These are phyloP conservation scores for Wickerhamiella kazuoi DNA, from an alignment of 805 yeast species.

Conservation along the genomic window DNA sequence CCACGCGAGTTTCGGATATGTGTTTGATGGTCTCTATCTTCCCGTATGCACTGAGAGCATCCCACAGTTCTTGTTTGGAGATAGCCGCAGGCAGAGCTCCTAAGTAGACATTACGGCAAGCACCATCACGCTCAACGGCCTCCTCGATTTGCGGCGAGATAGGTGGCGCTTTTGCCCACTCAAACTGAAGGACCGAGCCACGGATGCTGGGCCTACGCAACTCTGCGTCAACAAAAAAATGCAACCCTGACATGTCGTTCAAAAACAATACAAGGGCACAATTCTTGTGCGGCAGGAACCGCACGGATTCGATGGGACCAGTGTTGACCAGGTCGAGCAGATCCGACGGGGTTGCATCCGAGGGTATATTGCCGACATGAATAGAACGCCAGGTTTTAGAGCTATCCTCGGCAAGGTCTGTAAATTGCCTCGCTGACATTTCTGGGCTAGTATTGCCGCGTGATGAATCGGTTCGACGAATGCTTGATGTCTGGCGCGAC, in stretches of 20 bases:
- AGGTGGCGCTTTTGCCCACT: constrained; percentile 80
- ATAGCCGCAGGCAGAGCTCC: constrained; percentile 57
- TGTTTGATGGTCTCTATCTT: constrained; percentile 71
- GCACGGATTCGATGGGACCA: constrained; percentile 66
- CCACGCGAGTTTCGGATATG: constrained; percentile 54
- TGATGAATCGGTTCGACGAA: too few relatives aligned
- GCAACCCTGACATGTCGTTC: constrained; percentile 72
- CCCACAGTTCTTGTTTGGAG: constrained; percentile 46
- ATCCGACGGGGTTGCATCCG: constrained; percentile 63
- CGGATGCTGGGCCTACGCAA: constrained; percentile 64
- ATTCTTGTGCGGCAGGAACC: constrained; percentile 59
- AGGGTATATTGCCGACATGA: constrained; percentile 74
- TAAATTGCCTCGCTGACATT: too few relatives aligned
- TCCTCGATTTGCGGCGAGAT: constrained; percentile 57
- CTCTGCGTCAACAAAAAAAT: constrained; percentile 86
- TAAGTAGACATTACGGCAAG: constrained; percentile 83
- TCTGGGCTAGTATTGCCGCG: too few relatives aligned
- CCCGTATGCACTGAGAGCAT: constrained; percentile 60
- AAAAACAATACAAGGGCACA: constrained; percentile 84
- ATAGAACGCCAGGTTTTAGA: constrained; percentile 43
- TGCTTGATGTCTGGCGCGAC: too few relatives aligned
- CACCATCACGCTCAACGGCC: constrained; percentile 68
- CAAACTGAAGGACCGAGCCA: constrained; percentile 68
- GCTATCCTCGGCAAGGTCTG: neutral
- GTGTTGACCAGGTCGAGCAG: constrained; percentile 78